A percentile compares a stretch with the other conserved stretches of the same genome.
These are phyloP conservation scores for Sicyos edulis DNA, from an alignment of 306 rosid genomes.

Conservation along the genomic window DNA sequence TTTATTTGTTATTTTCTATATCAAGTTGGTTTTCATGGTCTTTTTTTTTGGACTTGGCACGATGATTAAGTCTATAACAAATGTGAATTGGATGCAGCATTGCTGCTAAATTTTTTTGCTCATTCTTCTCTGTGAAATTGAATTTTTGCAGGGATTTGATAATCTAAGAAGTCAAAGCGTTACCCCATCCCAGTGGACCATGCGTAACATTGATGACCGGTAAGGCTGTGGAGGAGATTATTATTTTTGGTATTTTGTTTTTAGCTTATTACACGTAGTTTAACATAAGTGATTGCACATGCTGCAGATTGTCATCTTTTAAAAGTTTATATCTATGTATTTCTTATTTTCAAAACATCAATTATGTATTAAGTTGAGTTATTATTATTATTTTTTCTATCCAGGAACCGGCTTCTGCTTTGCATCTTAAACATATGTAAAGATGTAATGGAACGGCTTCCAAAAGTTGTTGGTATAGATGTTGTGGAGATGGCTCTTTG, in stretches of 20 bases:
- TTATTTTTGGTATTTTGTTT: neutral
- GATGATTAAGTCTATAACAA: neutral
- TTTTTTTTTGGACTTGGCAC: neutral
- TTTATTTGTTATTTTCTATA: neutral
- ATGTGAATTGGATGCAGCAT: constrained; percentile 15
- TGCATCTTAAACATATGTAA: constrained; percentile 72
- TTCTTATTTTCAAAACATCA: neutral
- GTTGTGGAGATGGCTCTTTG: constrained; percentile 99
- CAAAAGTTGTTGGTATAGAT: constrained; percentile 93
- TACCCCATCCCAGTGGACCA: constrained; percentile 96
- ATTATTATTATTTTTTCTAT: neutral
- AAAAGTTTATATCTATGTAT: neutral
- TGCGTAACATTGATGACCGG: constrained; percentile 96
- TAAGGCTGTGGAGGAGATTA: constrained; percentile 26
- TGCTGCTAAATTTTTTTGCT: neutral
- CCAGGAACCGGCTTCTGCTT: constrained; percentile 80
- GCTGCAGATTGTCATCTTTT: neutral
- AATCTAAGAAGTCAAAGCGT: constrained; percentile 79
- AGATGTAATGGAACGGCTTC: constrained; percentile 73
- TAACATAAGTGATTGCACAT: neutral
- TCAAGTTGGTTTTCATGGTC: no score
- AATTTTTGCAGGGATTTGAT: constrained; percentile 71
- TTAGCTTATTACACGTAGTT: constrained; percentile 3
- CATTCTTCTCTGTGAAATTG: constrained; percentile 20
- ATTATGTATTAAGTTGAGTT: neutral